Base-by-base conservation (phyloP, 2,329 filamentous ascomycete species). In the Acephala macrosclerotiorum region DNA sequence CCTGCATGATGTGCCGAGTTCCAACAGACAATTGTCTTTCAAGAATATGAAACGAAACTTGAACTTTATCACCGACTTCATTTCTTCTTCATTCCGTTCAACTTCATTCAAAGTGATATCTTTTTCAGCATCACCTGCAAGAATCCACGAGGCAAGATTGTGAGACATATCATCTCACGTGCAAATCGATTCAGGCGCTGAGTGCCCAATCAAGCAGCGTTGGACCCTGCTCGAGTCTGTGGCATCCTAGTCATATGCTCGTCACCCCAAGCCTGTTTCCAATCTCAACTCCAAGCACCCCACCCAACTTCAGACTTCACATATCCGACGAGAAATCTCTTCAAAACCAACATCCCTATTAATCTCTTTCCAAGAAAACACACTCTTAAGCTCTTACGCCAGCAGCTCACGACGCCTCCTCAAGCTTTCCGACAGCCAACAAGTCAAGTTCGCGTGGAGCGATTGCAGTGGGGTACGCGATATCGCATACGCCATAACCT, bases 261-360 rank as follows among this genome's bases (percentile, higher is more conserved):
- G 61, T 67, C 66, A 58, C 62, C 51, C 60, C 25, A 68, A 63
- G 64, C 66, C 65, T 47, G 63, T 66, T 70, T 68, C 45, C 5
- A 6, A 22, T 25, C 45, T 51, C 53, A 38, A 49, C 35, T 45
- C 33, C 58, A 40, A 65, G 40, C 65, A 66, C 56, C 58, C 59
- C 64, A 49, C 59, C 65, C 60, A 66, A 51, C 53, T 45, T 38
- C 63, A 65, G 47, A 55, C 60, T 57, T 56, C 36, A 60, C 20
- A 45, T 33, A 18, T 40, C 26, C 55, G 51, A 61, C 45, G 47
- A 58, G 60, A 69, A 71, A 71, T 62, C 66, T 70, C 68, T 70
- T 68, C 66, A 66, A 29, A 45, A 59, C 65, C 65, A 68, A 45
- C 69, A 66, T 68, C 64, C 60, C 58, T 42, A 60, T 65, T 66